Conservation (phyloP, 169 alveolate species). For the Eimeria necatrix region DNA sequence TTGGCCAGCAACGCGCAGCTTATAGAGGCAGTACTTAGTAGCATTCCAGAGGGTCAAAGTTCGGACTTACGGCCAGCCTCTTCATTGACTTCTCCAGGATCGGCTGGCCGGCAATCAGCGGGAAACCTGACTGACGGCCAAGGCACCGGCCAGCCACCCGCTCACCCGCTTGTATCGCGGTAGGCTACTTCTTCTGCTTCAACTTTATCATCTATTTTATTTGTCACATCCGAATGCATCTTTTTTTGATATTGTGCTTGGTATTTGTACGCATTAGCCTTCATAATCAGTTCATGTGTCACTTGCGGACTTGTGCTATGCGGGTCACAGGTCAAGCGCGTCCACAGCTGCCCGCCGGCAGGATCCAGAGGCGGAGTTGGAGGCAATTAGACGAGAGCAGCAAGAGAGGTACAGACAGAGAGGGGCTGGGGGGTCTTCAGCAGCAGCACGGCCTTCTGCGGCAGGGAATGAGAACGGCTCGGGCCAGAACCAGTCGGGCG, state of each 20-base stretch:
- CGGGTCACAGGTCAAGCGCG: background rate
- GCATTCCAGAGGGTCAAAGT: background rate
- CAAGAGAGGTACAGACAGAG: constrained; percentile 45
- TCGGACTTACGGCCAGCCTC: background rate
- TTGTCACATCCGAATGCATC: too few relatives aligned
- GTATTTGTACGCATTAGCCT: too few relatives aligned
- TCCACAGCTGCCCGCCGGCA: constrained; percentile 26
- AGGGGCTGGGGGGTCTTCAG: constrained; percentile 25
- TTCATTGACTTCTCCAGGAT: background rate
- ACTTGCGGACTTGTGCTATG: background rate
- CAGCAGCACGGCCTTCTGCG: constrained; percentile 6
- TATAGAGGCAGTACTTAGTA: constrained; percentile 23
- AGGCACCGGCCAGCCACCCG: background rate
- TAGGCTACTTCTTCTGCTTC: background rate
- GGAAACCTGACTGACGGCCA: background rate
- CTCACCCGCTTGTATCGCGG: background rate
- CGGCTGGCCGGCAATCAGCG: background rate
- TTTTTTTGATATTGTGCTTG: too few relatives aligned
- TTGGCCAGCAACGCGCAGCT: constrained; percentile 34
- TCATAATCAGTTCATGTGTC: too few relatives aligned
- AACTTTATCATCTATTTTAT: background rate
- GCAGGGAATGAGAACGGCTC: background rate
- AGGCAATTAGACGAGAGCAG: constrained; percentile 37
- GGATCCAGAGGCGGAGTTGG: constrained; percentile 40
- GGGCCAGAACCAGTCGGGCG: background rate